Evolutionary conservation across 495 filamentous ascomycete genomes (phyloP).

Genomic region (Aspergillus wentii): DNA sequence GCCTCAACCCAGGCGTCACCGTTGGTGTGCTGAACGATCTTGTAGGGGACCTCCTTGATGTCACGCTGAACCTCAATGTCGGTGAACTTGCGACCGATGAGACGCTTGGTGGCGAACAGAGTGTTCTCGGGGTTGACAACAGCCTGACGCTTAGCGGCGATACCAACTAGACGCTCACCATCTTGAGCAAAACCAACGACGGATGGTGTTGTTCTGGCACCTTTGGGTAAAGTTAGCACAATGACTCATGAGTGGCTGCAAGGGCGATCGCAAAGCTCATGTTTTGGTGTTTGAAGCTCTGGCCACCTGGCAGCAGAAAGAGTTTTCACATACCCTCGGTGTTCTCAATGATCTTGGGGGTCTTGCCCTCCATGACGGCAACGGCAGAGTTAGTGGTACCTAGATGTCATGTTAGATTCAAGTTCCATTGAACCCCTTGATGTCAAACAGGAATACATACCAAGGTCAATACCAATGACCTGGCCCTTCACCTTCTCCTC

Average conservation of each 20-base stretch:
- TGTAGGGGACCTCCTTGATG: constrained; percentile 97
- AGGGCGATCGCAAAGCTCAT: background rate
- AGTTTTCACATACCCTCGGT: constrained; percentile 65
- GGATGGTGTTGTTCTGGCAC: constrained; percentile 93
- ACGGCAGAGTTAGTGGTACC: constrained; percentile 98
- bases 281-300: constrained; percentile 1
- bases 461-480: constrained; percentile 98
- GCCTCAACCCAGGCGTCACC: constrained; percentile 98
- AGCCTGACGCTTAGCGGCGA: constrained; percentile 97
- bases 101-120: constrained; percentile 97
- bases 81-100: constrained; percentile 98
- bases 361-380: constrained; percentile 95
- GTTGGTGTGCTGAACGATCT: constrained; percentile 97
- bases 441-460: constrained; percentile 49
- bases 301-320: too few relatives aligned
- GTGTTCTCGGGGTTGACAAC: constrained; percentile 99
- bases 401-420: constrained; percentile 32
- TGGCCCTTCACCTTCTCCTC: constrained; percentile 89
- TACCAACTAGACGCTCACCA: constrained; percentile 95
- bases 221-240: constrained; percentile 37
- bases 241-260: background rate
- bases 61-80: constrained; percentile 95
- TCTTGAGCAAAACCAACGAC: constrained; percentile 96
- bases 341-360: constrained; percentile 96
- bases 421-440: background rate